Percentiles rank a stretch among this genome's conserved stretches.
phyloP scores from a whole-genome alignment of 2,329 filamentous ascomycete genomes.

The Diaporthe australafricana region DNA sequence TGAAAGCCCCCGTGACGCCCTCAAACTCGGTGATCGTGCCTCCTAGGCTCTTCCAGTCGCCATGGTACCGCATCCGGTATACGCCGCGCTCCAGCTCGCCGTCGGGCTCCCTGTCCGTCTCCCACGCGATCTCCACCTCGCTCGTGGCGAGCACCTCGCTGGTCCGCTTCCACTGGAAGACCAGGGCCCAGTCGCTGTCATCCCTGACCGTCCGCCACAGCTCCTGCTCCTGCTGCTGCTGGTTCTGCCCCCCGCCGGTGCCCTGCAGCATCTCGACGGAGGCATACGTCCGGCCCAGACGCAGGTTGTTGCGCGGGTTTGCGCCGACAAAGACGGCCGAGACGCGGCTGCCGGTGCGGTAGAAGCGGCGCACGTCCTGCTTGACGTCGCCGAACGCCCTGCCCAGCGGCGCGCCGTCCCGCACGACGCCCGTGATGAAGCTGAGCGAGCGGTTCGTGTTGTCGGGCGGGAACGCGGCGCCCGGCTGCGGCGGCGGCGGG shows the following conservation, averaged over 20 bases:
- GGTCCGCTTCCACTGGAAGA: constrained; percentile 83
- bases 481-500: constrained; percentile 51
- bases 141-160: constrained; percentile 78
- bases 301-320: constrained; percentile 90
- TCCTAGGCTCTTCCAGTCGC: constrained; percentile 78
- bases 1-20: constrained; percentile 71
- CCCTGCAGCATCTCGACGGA: constrained; percentile 74
- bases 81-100: constrained; percentile 81
- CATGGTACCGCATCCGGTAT: constrained; percentile 86
- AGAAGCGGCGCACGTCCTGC: constrained; percentile 63
- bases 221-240: neutral
- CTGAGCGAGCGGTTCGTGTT: constrained; percentile 80
- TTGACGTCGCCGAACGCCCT: constrained; percentile 78
- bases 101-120: constrained; percentile 71
- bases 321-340: constrained; percentile 82
- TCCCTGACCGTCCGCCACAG: constrained; percentile 75
- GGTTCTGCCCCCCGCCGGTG: constrained; percentile 39
- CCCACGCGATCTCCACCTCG: constrained; percentile 84
- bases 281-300: constrained; percentile 81
- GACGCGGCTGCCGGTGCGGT: constrained; percentile 71
- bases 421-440: constrained; percentile 83
- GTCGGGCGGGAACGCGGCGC: constrained; percentile 76
- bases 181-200: constrained; percentile 85
- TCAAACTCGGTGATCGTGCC: constrained; percentile 76
- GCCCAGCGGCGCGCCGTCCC: constrained; percentile 74